Percentiles rank a stretch among this genome's conserved stretches.
These are phyloP conservation scores for Psidium friedrichsthalianum DNA, from an alignment of 345 rosid species.

Conservation along the genomic window DNA sequence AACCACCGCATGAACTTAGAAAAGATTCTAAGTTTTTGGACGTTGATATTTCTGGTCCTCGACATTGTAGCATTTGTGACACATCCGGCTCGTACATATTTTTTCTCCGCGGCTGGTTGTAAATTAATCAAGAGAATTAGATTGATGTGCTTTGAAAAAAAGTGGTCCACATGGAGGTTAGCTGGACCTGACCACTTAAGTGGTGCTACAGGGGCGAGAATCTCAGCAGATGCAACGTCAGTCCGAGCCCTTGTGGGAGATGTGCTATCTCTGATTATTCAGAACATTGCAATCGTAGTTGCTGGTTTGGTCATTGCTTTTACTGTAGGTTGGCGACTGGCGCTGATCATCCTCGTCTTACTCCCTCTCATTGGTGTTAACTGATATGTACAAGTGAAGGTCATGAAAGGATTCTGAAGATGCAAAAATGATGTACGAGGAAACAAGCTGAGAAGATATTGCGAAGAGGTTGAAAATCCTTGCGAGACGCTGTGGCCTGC, in stretches of 20 bases:
- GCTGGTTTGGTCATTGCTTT: slow-evolving; percentile 73
- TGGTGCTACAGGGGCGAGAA: slow-evolving; percentile 76
- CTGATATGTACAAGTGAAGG: slow-evolving; percentile 48
- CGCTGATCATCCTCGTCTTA: slow-evolving; percentile 40
- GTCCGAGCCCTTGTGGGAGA: slow-evolving; percentile 78
- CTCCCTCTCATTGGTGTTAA: slow-evolving; percentile 54
- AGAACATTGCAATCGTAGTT: slow-evolving; percentile 37
- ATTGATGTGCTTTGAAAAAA: slow-evolving; percentile 67
- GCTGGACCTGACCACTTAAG: slow-evolving; percentile 74
- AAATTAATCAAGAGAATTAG: slow-evolving; percentile 56
- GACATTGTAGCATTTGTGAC: slow-evolving; percentile 50
- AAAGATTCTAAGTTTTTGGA: slow-evolving; percentile 65
- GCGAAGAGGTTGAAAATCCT: slow-evolving; percentile 48
- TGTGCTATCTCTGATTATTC: slow-evolving; percentile 46
- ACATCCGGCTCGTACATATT: slow-evolving; percentile 32
- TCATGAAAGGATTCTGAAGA: slow-evolving; percentile 61
- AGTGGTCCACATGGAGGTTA: slow-evolving; percentile 73
- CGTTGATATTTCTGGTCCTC: slow-evolving; percentile 47
- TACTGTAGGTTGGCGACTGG: slow-evolving; percentile 56
- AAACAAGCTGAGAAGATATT: slow-evolving; percentile 61
- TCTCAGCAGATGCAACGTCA: slow-evolving; percentile 72
- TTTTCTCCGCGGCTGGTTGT: slow-evolving; percentile 61
- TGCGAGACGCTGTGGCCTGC: slow-evolving; percentile 51
- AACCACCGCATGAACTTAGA: slow-evolving; percentile 48
- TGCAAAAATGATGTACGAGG: slow-evolving; percentile 77